Evolutionary conservation across 1,284 basidiomycete genomes (phyloP), one percentile per base, ranked within the genome.

Genomic region (Ceratobasidium sp.): DNA sequence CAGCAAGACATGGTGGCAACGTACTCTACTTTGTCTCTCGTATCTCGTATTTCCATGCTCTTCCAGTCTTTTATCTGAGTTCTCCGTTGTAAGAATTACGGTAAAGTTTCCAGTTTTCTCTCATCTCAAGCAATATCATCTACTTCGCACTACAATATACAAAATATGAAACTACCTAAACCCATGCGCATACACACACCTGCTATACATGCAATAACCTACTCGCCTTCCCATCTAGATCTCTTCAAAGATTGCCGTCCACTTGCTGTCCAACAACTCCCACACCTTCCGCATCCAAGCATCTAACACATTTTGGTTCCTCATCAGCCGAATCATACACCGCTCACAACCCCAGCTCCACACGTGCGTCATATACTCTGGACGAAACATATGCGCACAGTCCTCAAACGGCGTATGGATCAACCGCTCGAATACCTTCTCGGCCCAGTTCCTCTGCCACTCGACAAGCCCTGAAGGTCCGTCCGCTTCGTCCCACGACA

Each of bases 241-340:
- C n/a, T n/a, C 23, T 28, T 60, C 56, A 33, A 60, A 60, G 5
- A 60, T 60, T 18, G 7, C 9, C 26, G 5, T 60, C 66, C 44
- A 68, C 28, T 20, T 46, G 26, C n/a, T 5, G 33, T 53, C 13
- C 66, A 68, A 33, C 13, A 46, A 4, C 13, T 18, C 33, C 66
- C 66, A 39, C 28, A 51, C 20, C 46, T 13, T 5, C 2, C 44
- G 28, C 66, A 68, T 53, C 44, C 66, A 68, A 23, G 28, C 49
- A 9, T 68, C 66, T 26, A 46, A 10, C 26, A 26, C 66, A n/a
- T 33, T 18, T 18, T 44, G 44, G 49, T 53, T 51, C 20, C 66
- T 10, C 40, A 68, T 68, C 26, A 68, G 42, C 13, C 12, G 18
- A 18, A 68, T 26, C 66, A 68, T n/a, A 33, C 66, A 68, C 23